These are phyloP conservation scores for Clavaria fumosa DNA, from an alignment of 768 basidiomycete genomes.

Conservation along the genomic window DNA sequence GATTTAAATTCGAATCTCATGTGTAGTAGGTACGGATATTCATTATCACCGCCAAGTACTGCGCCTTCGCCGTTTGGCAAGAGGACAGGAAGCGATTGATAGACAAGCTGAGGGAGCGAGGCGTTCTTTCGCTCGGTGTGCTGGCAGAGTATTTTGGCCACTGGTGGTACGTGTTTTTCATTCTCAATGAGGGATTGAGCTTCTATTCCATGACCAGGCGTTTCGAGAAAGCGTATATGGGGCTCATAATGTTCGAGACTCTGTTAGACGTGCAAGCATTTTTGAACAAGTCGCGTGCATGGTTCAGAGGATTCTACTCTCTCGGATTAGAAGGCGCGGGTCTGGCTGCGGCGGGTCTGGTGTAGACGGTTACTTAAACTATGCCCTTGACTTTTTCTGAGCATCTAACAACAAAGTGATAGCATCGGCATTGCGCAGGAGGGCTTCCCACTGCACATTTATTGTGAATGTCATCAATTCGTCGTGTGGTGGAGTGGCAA, in stretches of 20 bases:
- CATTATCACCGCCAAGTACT: constrained; percentile 81
- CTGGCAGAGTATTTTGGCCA: constrained; percentile 34
- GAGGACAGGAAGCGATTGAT: constrained; percentile 40
- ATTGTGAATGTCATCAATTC: background rate
- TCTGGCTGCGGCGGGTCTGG: constrained; percentile 56
- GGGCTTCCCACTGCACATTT: constrained; percentile 34
- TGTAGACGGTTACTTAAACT: constrained; percentile 12
- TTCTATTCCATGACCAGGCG: constrained; percentile 26
- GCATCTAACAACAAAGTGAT: constrained; percentile 9
- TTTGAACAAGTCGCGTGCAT: constrained; percentile 37
- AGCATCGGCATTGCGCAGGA: constrained; percentile 29
- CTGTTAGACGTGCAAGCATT: constrained; percentile 50
- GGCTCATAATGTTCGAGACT: constrained; percentile 38
- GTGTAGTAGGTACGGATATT: constrained; percentile 63
- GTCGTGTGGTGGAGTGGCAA: background rate
- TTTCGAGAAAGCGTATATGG: constrained; percentile 38
- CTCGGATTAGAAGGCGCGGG: constrained; percentile 51
- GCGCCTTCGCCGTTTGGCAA: constrained; percentile 63
- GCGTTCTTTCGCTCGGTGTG: constrained; percentile 33
- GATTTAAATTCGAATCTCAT: background rate
- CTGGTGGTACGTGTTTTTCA: constrained; percentile 47
- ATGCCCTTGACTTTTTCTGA: background rate
- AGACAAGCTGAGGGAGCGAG: constrained; percentile 31
- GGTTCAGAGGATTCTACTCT: constrained; percentile 46
- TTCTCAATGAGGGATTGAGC: constrained; percentile 3